Base-by-base conservation (phyloP, 2,329 filamentous ascomycete species). In the Paraphaeosphaeria sporulosa region DNA sequence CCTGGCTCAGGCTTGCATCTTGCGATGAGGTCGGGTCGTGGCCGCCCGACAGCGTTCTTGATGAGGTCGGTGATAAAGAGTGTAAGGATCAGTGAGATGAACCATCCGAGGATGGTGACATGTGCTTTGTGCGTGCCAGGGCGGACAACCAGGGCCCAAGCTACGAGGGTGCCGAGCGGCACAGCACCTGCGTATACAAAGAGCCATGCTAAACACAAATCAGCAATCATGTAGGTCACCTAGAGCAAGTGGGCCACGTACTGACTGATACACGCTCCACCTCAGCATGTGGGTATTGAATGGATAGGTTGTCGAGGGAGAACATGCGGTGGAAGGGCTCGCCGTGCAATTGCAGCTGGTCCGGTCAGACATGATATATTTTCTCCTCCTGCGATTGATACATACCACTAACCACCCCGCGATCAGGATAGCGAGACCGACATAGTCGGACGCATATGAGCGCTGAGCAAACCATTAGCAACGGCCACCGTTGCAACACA, bases 261-360 rank as follows among this genome's bases (percentile, higher is more conserved):
- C 90, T 76, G 15, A 96, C 88, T 8, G 93, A 84, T 0, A 99
- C 95, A 63, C 93, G 87, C 78, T 99, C 94, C 53, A 90, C 80
- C 58, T 90, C 84, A 23, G 95, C 93, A 79, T 96, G 91, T 0
- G 95, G 95, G 72, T 90, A 97, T 65, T 92, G 89, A 61, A 98
- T 93, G 52, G 88, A 83, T 25, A 91, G 85, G 75, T 98, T 93
- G 75, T 93, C 91, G 63, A 98, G 86, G 65, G 88, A 91, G 81
- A 99, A 98, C 87, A 97, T 91, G 79, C 92, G 93, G 77, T 98
- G 93, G 76, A 98, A 98, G 0, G 95, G 95, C 62, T 90, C 89
- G 69, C 92, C 85, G 66, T 90, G 83, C 69, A 91, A 81, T 77
- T 88, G 84, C 46, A 92, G 83, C 85, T 92, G 72, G 50, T 47